A percentile compares a stretch with the other conserved stretches of the same genome.
phyloP scores from a whole-genome alignment of 2,329 filamentous ascomycete genomes.

The Phaeosphaeria sp. region DNA sequence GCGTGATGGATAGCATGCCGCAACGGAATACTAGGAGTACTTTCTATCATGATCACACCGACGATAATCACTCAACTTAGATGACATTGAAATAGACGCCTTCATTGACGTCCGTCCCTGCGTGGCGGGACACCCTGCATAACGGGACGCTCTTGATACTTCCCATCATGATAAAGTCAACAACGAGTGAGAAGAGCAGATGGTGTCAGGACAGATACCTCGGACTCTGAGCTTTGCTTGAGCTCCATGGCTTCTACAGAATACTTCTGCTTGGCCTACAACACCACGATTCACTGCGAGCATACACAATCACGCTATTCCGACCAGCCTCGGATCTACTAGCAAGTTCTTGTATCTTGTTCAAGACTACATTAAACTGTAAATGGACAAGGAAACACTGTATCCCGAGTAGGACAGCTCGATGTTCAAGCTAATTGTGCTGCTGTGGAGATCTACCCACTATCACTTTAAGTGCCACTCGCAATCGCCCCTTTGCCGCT shows the following conservation, averaged over 20 bases:
- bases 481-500: too few species aligned
- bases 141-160: neutral
- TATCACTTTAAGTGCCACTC: too few species aligned
- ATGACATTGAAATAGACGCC: too few species aligned
- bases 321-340: neutral
- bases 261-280: neutral
- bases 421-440: slow-evolving; percentile 1
- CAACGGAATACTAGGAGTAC: too few species aligned
- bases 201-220: neutral
- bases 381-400: neutral
- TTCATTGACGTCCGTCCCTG: too few species aligned
- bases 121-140: too few species aligned
- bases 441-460: neutral
- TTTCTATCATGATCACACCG: too few species aligned
- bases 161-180: slow-evolving; percentile 7
- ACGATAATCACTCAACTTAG: too few species aligned
- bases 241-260: neutral
- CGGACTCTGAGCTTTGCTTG: neutral
- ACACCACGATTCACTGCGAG: neutral
- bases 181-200: slow-evolving; percentile 1
- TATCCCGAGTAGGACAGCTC: neutral
- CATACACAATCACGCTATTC: neutral
- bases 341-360: neutral
- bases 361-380: neutral
- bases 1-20: too few species aligned